phyloP scores from a whole-genome alignment of 2,329 filamentous ascomycete genomes.

The Penicillium sp. region DNA sequence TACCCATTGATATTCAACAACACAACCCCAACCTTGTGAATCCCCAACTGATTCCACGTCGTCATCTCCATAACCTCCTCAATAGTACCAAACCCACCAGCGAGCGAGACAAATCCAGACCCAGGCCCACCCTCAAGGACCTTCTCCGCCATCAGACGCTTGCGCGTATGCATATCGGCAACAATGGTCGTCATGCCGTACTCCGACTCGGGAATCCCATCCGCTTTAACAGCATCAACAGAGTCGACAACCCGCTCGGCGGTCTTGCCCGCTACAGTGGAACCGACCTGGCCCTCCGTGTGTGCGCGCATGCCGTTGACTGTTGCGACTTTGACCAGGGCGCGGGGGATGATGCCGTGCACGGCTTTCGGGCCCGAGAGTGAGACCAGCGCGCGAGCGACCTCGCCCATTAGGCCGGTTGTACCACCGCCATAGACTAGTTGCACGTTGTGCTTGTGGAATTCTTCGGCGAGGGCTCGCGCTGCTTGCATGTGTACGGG shows the following conservation, averaged over 20 bases:
- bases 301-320: constrained; percentile 24
- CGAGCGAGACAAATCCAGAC: constrained; percentile 78
- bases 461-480: constrained; percentile 60
- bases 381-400: constrained; percentile 75
- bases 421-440: constrained; percentile 95
- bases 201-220: constrained; percentile 31
- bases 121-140: constrained; percentile 74
- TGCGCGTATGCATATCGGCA: constrained; percentile 90
- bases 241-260: constrained; percentile 50
- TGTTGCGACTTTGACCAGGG: constrained; percentile 66
- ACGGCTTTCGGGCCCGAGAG: constrained; percentile 72
- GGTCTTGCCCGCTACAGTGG: constrained; percentile 46
- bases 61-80: constrained; percentile 96
- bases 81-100: constrained; percentile 85
- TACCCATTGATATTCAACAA: constrained; percentile 83
- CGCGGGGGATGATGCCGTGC: constrained; percentile 85
- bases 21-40: constrained; percentile 70
- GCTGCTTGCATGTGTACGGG: constrained; percentile 71
- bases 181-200: constrained; percentile 85
- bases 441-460: constrained; percentile 67
- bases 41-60: constrained; percentile 88
- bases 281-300: constrained; percentile 5
- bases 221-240: constrained; percentile 32
- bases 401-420: constrained; percentile 86
- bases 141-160: constrained; percentile 83